Base-by-base conservation (phyloP, 1,284 basidiomycete genomes). In the Microbotryomycetes sp. region DNA sequence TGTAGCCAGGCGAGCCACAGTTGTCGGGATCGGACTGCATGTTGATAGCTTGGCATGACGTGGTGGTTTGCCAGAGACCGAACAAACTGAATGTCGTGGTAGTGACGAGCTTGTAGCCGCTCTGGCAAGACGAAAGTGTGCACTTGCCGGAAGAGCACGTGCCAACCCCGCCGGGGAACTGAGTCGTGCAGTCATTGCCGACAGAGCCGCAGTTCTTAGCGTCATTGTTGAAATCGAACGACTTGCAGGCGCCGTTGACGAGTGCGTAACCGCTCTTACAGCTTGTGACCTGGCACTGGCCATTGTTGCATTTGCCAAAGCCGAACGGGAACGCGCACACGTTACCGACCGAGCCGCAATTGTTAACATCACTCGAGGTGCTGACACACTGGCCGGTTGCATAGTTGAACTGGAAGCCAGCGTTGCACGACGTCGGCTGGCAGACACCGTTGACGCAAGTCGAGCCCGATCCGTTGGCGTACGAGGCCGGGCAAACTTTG, bases 401-500 rank as follows among this genome's bases (percentile, higher is more conserved):
- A 47, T 24, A 23, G 24, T 23, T 41, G 46, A 45, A 59, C 18
- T 41, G 35, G 56, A 46, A 68, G 31, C 64, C 64, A 26, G 45
- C 21, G 21, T 48, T 30, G 59, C 68, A 70, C 2, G 60, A 52
- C 26, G 45, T 5, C 3, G 60, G 56, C 31, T 62, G 67, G 48
- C 61, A 59, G 7, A 55, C 48, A 26, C 63, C 57, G 45, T 45
- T 59, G 21, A 51, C 27, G 52, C 64, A 64, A 6, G 51, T 23
- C 13, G 63, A 35, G 5, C 56, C 58, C 1, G 16, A 21, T 13
- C 60, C 63, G 56, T 28, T 21, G 16, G 24, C 4, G 31, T 45
- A 30, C 47, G 58, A 41, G 3, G 49, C 45, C 11, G 58, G 23
- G 61, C 65, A 35, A 4, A 45, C 50, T 16, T 54, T 61, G 27